phyloP scores from a whole-genome alignment of 2,329 filamentous ascomycete species.

The Claviceps lovelessii region DNA sequence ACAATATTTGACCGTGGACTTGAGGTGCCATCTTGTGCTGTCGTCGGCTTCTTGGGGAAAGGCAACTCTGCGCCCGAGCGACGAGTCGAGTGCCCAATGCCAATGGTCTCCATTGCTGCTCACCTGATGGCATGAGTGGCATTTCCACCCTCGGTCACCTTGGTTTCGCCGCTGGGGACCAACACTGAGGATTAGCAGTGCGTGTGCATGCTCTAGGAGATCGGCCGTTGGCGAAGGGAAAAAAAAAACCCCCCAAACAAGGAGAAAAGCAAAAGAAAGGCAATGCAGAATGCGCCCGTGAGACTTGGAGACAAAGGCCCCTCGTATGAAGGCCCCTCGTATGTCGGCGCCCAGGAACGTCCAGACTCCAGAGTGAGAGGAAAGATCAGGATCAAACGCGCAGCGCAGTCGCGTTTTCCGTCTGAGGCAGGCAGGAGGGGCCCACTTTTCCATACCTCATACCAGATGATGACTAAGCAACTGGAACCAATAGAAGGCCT shows the following conservation, averaged over 20 bases:
- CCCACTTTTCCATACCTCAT: no score
- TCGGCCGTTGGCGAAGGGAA: background rate
- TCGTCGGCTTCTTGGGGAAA: background rate
- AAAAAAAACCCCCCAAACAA: no score
- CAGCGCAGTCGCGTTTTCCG: no score
- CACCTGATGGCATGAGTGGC: background rate
- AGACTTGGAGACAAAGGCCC: no score
- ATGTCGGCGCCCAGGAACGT: background rate
- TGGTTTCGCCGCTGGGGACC: background rate
- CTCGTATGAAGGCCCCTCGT: no score
- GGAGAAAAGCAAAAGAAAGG: background rate
- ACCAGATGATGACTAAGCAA: no score
- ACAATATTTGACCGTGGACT: background rate
- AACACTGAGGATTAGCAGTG: background rate
- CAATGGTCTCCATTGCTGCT: background rate
- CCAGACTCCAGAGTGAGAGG: background rate
- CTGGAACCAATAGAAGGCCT: no score
- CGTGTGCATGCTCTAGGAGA: background rate
- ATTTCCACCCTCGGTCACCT: background rate
- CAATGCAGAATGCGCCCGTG: no score
- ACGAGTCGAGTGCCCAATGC: background rate
- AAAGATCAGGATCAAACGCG: background rate
- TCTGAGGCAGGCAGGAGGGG: no score
- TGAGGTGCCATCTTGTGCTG: background rate
- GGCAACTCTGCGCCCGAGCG: background rate